Base-by-base conservation (phyloP, 441 rosid species). In the Jatropha multifida region DNA sequence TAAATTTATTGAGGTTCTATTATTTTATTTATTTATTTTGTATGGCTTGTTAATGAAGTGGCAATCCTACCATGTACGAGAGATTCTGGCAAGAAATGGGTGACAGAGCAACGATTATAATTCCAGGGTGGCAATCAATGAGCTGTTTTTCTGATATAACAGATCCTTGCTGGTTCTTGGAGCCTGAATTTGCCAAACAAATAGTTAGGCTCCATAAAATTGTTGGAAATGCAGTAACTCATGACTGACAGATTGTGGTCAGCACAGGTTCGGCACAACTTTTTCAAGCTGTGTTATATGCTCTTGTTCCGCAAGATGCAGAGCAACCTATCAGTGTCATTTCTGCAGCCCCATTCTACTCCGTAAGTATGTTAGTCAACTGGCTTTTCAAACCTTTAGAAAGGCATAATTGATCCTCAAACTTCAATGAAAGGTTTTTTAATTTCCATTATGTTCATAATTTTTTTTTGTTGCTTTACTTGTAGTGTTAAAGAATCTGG, bases 181-280 rank as follows among this genome's bases (percentile, higher is more conserved):
- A 90, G 71, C 93, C 94, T 7, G 89, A 89, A 64, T 88, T 94
- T 76, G 87, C 87, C 1, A 79, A 78, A 49, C 86, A 94, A 83
- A 80, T 94, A 27, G 79, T 83, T 15, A 82, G 93, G 71, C 81
- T 94, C 41, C 99, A 94, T 76, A 79, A 72, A 26, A 68, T 89
- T 46, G 99, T 94, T 10, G 97, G 94, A 6, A 94, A 94, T 80
- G 98, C 98, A 10, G 84, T 86, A 69, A 91, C 98, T 0, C 77
- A 85, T 44, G 88, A 80, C 46, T 87, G 87, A 4, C 75, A 84
- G 79, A 88, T 93, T 52, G 90, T 94, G 32, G 99, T 93, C 15
- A 98, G 99, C 27, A 91, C 96, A 0, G 99, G 99, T 54, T 93
- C 99, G 7, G 88, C 98, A 12, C 98, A 93, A 84, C 88, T 94